Conservation (phyloP, 805 yeast species). For the Candida gorgasii region DNA sequence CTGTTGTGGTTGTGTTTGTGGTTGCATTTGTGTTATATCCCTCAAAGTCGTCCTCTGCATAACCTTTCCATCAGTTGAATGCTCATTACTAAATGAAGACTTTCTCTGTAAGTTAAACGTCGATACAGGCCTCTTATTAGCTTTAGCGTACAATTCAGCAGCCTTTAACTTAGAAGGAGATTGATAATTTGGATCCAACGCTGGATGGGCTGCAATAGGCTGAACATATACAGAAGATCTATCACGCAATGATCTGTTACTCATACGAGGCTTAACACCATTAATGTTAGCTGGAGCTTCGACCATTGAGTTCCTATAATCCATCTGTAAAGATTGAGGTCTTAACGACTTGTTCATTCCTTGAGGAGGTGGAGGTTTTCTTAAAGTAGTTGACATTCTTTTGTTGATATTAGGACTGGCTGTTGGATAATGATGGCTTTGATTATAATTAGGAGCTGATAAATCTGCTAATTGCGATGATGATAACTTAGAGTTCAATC, state of each 20-base stretch:
- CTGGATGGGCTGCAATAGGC: slow-evolving; percentile 43
- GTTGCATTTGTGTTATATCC: neutral
- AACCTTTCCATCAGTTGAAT: slow-evolving; percentile 8
- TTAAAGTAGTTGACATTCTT: slow-evolving; percentile 28
- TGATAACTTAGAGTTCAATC: slow-evolving; percentile 64
- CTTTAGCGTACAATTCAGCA: slow-evolving; percentile 55
- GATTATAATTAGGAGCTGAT: slow-evolving; percentile 13
- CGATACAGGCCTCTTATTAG: slow-evolving; percentile 44
- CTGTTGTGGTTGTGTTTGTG: slow-evolving; percentile 1
- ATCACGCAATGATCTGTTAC: slow-evolving; percentile 28
- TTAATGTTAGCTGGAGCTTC: slow-evolving; percentile 2
- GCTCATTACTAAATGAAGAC: slow-evolving; percentile 15
- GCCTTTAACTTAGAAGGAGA: slow-evolving; percentile 46
- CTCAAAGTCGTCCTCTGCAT: slow-evolving; percentile 15
- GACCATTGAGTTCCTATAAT: slow-evolving; percentile 3
- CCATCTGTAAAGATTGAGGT: slow-evolving; percentile 30
- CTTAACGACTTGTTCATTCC: slow-evolving; percentile 28
- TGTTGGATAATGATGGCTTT: slow-evolving; percentile 16
- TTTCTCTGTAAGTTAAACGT: slow-evolving; percentile 28
- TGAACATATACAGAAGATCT: slow-evolving; percentile 29
- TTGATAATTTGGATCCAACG: slow-evolving; percentile 35
- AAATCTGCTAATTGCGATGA: slow-evolving; percentile 35
- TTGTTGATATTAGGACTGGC: slow-evolving; percentile 12
- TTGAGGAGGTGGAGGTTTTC: slow-evolving; percentile 23
- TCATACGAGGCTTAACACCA: slow-evolving; percentile 24